Base-by-base conservation (phyloP, 2,329 filamentous ascomycete genomes). In the Coniochaeta sp. region DNA sequence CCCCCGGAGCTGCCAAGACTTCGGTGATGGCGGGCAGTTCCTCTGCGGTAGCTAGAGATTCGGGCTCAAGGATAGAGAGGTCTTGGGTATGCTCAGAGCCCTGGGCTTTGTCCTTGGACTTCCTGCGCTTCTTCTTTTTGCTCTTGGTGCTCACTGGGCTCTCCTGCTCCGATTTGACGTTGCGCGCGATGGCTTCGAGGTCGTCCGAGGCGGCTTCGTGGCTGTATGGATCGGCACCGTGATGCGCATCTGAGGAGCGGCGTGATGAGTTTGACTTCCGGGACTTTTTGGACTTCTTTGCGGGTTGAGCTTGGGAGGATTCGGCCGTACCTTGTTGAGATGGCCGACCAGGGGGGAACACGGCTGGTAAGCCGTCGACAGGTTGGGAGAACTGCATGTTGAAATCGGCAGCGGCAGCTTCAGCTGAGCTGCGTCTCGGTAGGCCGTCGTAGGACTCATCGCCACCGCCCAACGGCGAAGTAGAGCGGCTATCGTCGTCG, bases 361-460 rank as follows among this genome's bases (percentile, higher is more conserved):
- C n/a, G n/a, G 38, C 26, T 2, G 38, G 38, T 3, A 42, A 6
- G 20, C 4, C 38, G 10, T 42, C 38, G 6, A 42, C 20, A 26
- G 6, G 20, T 42, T 42, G 57, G 55, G 57, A 61, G 50, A 58
- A 61, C 30, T 59, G 10, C 32, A 57, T 58, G 51, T 59, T 56
- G 54, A 52, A 60, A 13, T 45, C 52, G 14, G 42, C 38, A 26
- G 68, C 66, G 5, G 65, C 63, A 2, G n/a, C n/a, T n/a, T n/a
- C n/a, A n/a, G 66, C 66, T 26, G n/a, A n/a, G n/a, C 52, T 51
- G 6, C 22, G 38, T 14, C 38, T 22, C 18, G 38, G 38, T 6
- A 42, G 38, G n/a, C 38, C 38, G 26, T 42, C 38, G 22, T 42
- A 42, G 38, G 18, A 18, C 14, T 42, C 38, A 14, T 42, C 38